phyloP scores from a whole-genome alignment of 2,329 filamentous ascomycete species.

The Penicillium sp. region DNA sequence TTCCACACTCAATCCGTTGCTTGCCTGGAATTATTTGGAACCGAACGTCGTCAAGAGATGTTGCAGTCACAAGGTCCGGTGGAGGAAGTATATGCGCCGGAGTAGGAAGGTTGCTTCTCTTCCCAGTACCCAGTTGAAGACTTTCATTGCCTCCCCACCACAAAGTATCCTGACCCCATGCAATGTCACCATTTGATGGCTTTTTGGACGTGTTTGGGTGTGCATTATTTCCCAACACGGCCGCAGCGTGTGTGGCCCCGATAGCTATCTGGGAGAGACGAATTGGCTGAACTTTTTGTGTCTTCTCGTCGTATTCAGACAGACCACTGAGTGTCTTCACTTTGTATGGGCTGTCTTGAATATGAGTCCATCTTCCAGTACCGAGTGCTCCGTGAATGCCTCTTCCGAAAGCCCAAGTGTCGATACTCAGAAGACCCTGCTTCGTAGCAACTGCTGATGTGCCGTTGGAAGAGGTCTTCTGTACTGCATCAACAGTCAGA shows the following conservation, averaged over 20 bases:
- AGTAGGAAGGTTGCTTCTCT: conserved; percentile 70
- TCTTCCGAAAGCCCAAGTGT: conserved; percentile 82
- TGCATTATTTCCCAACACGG: conserved; percentile 77
- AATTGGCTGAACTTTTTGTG: conserved; percentile 68
- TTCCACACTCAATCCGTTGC: conserved; percentile 82
- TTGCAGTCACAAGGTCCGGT: conserved; percentile 56
- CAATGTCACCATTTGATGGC: conserved; percentile 61
- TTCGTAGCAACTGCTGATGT: conserved; percentile 46
- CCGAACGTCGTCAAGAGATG: conserved; percentile 62
- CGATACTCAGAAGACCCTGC: conserved; percentile 65
- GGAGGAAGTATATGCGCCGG: conserved; percentile 81
- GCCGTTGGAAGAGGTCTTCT: conserved; percentile 51
- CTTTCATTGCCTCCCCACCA: conserved; percentile 96
- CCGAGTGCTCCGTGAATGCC: conserved; percentile 81
- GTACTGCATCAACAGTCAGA: conserved; percentile 72
- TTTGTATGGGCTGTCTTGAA: conserved; percentile 72
- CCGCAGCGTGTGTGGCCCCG: conserved; percentile 75
- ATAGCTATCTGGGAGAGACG: conserved; percentile 68
- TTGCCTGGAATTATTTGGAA: conserved; percentile 79
- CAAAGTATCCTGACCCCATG: conserved; percentile 83
- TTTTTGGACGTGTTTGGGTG: conserved; percentile 54
- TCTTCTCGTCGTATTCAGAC: conserved; percentile 78
- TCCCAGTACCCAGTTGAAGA: conserved; percentile 89
- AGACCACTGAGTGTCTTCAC: conserved; percentile 79
- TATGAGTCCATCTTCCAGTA: conserved; percentile 83